Evolutionary conservation across 2,329 filamentous ascomycete genomes (phyloP).

Genomic region (Fusarium coffeatum): DNA sequence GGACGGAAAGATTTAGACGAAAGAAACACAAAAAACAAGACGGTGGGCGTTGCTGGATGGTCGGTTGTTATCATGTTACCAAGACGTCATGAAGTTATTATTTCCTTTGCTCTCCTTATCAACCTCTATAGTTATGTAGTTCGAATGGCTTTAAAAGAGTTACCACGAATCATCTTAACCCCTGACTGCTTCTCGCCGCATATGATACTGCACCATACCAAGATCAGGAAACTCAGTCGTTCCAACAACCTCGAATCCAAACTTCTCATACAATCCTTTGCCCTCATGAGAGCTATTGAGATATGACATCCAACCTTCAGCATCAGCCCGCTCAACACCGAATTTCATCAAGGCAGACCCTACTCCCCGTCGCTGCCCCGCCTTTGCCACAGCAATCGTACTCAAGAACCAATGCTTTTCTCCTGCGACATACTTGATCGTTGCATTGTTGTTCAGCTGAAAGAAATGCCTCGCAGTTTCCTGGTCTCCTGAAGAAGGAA

Average conservation of each 20-base stretch:
- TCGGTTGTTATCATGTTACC: conserved; percentile 21
- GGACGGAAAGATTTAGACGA: conserved; percentile 33
- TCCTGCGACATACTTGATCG: conserved; percentile 42
- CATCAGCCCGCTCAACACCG: conserved; percentile 48
- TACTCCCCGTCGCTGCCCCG: conserved; percentile 49
- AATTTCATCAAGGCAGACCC: conserved; percentile 50
- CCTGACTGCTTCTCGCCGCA: conserved; percentile 43
- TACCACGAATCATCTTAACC: background rate
- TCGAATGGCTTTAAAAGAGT: conserved; percentile 16
- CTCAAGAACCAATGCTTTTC: conserved; percentile 51
- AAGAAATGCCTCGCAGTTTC: conserved; percentile 57
- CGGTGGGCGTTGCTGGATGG: conserved; percentile 37
- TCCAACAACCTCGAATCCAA: conserved; percentile 46
- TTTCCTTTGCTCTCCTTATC: conserved; percentile 31
- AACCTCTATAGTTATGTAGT: conserved; percentile 31
- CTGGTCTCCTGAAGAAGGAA: conserved; percentile 44
- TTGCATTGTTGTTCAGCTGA: conserved; percentile 44
- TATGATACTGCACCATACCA: conserved; percentile 46
- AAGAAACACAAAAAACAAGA: conserved; percentile 25
- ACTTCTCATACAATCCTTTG: conserved; percentile 46
- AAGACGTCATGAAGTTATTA: conserved; percentile 30
- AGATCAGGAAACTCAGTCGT: conserved; percentile 36
- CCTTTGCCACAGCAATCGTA: conserved; percentile 49
- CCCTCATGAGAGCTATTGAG: conserved; percentile 47
- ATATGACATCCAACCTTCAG: conserved; percentile 46